Evolutionary conservation across 306 rosid genomes (phyloP), one percentile per base, ranked within the genome.

Genomic region (Quercus mongolica): DNA sequence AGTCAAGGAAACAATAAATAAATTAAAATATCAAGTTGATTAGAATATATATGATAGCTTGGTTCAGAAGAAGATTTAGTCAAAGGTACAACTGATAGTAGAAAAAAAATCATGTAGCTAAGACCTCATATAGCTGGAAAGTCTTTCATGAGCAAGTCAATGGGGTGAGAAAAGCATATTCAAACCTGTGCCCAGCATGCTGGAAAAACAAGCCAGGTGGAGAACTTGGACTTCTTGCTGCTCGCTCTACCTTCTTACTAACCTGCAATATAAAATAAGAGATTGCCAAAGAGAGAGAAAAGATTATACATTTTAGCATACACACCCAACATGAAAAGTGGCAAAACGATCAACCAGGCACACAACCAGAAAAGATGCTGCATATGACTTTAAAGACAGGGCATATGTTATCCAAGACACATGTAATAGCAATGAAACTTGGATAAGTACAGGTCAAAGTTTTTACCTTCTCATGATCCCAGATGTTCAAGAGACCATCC

Each of bases 131-230:
- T 59, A 64, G 57, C 74, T 33, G 58, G 41, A 44, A 31, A 63
- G 13, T 13, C 5, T 49, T 41, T 41, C 74, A 44, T 3, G 25
- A 14, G 49, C 0, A 41, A 23, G 49, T 14, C 18, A 2, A 8
- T 57, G 30, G 25, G 77, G 64, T 41, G 63, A 58, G n/a, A 62
- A 71, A 65, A 64, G 13, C 12, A 61, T 62, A 13, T 31, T 26
- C 78, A 76, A 77, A 95, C 99, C 99, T 96, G 91, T 96, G 99
- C 78, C 99, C 99, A 72, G 98, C 99, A 85, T 96, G 99, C 81
- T 96, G 99, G 83, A 96, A 96, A 83, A 96, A 90, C 91, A 96
- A 83, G 76, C 98, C 99, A 6, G 94, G 85, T 73, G 97, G 91
- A 82, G 94, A 76, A 82, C 63, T 85, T 62, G 89, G 77, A 57